These are phyloP conservation scores for Cantharellus cinnabarinus DNA, from an alignment of 768 basidiomycete genomes.

Conservation along the genomic window DNA sequence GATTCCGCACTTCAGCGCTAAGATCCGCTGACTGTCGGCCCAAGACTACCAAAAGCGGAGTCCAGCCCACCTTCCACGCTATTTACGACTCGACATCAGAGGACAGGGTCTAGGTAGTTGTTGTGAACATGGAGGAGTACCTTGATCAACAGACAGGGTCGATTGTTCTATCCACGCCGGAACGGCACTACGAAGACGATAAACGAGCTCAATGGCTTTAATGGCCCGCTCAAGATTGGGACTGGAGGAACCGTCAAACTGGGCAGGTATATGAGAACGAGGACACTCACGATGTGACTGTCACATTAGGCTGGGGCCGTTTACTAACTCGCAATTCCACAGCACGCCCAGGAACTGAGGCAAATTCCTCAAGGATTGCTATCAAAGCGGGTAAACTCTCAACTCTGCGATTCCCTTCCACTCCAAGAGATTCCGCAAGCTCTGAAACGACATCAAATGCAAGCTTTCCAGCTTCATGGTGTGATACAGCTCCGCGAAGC, in stretches of 20 bases:
- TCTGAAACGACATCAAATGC: conserved; percentile 61
- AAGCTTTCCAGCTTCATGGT: conserved; percentile 69
- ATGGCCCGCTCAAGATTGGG: conserved; percentile 53
- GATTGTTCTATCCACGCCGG: conserved; percentile 32
- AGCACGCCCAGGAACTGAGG: conserved; percentile 43
- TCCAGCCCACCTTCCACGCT: conserved; percentile 62
- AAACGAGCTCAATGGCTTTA: conserved; percentile 62
- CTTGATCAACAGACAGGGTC: conserved; percentile 13
- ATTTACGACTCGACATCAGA: background rate
- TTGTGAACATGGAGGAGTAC: conserved; percentile 8
- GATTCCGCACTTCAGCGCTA: conserved; percentile 66
- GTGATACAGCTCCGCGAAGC: conserved; percentile 63
- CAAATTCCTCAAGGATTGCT: conserved; percentile 72
- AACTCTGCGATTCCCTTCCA: conserved; percentile 32
- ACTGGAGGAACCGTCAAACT: background rate
- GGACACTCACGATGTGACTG: conserved; percentile 1
- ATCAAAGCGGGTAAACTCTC: conserved; percentile 73
- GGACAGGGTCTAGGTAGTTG: too few species aligned
- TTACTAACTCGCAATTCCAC: conserved; percentile 31
- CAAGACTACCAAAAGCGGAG: conserved; percentile 55
- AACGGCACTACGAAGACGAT: conserved; percentile 48
- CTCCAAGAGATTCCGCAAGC: conserved; percentile 41
- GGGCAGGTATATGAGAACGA: background rate
- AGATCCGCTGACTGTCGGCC: conserved; percentile 68
- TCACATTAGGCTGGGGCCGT: conserved; percentile 14